Evolutionary conservation across 768 basidiomycete genomes (phyloP), one percentile per base, ranked within the genome.

Genomic region (Naganishia vaughanmartiniae): DNA sequence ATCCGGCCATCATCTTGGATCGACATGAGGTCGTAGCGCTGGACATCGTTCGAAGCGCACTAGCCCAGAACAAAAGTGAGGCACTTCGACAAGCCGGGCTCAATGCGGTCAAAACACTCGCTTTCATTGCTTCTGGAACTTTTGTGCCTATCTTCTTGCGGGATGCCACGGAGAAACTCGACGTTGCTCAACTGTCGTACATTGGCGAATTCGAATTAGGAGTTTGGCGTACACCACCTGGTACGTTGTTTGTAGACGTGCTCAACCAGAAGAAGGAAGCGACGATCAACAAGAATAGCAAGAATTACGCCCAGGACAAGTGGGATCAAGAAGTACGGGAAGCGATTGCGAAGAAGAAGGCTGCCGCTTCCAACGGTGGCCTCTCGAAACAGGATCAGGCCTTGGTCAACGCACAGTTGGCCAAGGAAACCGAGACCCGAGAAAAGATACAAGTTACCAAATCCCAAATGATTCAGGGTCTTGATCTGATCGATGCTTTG

Each of bases 311-410:
- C 42, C 90, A 95, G 17, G 89, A 91, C 21, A 89, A 91, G 76
- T 99, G 95, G 95, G 96, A 99, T 72, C 89, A 89, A 31, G 94
- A 99, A 71, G 83, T 95, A n/a, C 87, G 93, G 12, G 89, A 90
- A 74, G 87, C 89, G 0, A 83, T 97, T 0, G 90, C 91, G 7
- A 86, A 83, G 67, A 97, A 97, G 83, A 92, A 91, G 79, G 85
- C 87, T 12, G 81, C 84, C 0, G 77, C 81, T 1, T 74, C 84
- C 1, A 67, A 74, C 19, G 83, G 81, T 7, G 83, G 83, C 0
- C 80, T 97, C 21, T 91, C 90, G 0, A 97, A 93, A 78, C 88
- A 90, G 70, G 92, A 96, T 70, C 88, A 90, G 71, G 88, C 87
- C 0, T 85, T 92, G n/a, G 86, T 98, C 15, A 85, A 89, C 60